A percentile compares a stretch with the other conserved stretches of the same genome.
Evolutionary conservation across 1,139 yeast genomes (phyloP).

Genomic region (Magnusiomyces tetraspermus): DNA sequence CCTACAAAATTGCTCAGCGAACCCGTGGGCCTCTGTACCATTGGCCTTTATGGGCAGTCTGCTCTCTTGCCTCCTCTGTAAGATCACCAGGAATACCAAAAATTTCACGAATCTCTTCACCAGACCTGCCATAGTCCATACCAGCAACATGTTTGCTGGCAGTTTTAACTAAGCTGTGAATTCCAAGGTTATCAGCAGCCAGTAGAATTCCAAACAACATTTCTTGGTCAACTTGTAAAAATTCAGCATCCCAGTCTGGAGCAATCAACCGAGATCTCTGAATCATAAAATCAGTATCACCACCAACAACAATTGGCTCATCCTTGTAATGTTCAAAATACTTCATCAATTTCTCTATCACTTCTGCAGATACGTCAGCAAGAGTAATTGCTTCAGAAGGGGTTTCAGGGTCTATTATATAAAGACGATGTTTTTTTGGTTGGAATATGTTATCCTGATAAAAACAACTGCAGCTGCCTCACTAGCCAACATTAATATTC

Average conservation of each 20-base stretch:
- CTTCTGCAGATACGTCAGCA: conserved; percentile 59
- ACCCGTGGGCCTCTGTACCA: no score
- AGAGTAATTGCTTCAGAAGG: conserved; percentile 81
- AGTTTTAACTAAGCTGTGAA: conserved; percentile 83
- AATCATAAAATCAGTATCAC: no score
- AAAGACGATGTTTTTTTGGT: no score
- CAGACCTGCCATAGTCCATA: conserved; percentile 92
- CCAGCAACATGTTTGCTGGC: conserved; percentile 98
- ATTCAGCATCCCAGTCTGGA: conserved; percentile 94
- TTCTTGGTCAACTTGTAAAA: conserved; percentile 93
- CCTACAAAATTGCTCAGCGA: no score
- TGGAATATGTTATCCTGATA: no score
- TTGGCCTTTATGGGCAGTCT: no score
- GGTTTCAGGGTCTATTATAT: conserved; percentile 34
- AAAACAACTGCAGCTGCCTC: no score
- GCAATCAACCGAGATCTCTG: no score
- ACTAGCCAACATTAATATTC: no score
- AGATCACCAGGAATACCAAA: conserved; percentile 94
- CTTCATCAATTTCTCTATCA: conserved; percentile 81
- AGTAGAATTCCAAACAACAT: conserved; percentile 94
- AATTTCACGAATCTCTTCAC: conserved; percentile 92
- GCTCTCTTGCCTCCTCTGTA: conserved; percentile 97
- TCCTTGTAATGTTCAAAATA: conserved; percentile 97
- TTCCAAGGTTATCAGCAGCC: conserved; percentile 93
- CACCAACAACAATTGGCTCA: conserved; percentile 56